Conservation (phyloP, 2,329 filamentous ascomycete species). For the Cercospora sesami region DNA sequence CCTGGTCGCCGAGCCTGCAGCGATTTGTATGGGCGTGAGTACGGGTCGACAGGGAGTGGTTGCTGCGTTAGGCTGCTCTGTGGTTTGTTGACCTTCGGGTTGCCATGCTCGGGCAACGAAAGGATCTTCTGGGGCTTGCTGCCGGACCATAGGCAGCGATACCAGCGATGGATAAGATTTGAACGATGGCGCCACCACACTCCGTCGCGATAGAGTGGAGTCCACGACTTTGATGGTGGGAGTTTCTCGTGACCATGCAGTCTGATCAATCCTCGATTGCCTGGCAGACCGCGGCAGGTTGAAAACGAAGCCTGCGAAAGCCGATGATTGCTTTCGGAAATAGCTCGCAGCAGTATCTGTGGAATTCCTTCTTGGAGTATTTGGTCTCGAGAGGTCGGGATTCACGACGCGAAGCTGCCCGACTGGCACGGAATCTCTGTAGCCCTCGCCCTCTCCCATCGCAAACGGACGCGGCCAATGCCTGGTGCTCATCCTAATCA, state of each 20-base stretch:
- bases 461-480: conserved; percentile 40
- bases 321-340: conserved; percentile 27
- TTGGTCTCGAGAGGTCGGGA: conserved; percentile 34
- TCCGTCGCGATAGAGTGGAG: conserved; percentile 31
- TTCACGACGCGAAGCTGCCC: conserved; percentile 38
- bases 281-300: conserved; percentile 14
- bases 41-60: neutral
- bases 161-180: conserved; percentile 31
- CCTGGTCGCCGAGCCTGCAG: conserved; percentile 19
- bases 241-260: conserved; percentile 9
- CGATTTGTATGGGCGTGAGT: conserved; percentile 27
- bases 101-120: conserved; percentile 17
- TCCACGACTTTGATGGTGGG: conserved; percentile 24
- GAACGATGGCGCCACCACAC: conserved; percentile 30
- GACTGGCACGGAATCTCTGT: conserved; percentile 33
- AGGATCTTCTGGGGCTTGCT: conserved; percentile 34
- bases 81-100: neutral
- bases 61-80: neutral
- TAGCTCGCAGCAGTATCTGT: conserved; percentile 26
- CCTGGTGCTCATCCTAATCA: conserved; percentile 38
- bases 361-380: conserved; percentile 21
- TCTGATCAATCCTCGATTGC: conserved; percentile 14
- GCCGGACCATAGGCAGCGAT: conserved; percentile 26
- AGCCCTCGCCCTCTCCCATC: conserved; percentile 36
- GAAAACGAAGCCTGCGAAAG: conserved; percentile 24